Percentiles rank a stretch among this genome's conserved stretches.
These are phyloP conservation scores for Bacidia gigantensis DNA, from an alignment of 495 filamentous ascomycete species.

Conservation along the genomic window DNA sequence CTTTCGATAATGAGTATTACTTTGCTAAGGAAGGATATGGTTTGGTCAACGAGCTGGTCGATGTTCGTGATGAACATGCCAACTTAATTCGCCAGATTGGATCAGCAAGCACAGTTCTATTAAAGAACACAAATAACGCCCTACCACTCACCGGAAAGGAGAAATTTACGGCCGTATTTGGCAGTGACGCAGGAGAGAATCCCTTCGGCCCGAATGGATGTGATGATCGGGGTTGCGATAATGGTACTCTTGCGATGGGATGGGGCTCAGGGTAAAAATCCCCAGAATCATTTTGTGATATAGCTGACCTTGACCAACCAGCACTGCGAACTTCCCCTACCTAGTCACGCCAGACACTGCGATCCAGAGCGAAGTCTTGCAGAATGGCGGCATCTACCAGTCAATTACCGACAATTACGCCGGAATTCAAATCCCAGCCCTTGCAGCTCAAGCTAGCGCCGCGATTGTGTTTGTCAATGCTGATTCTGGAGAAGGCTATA, in stretches of 20 bases:
- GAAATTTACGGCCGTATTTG: slow-evolving; percentile 65
- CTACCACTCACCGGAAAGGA: slow-evolving; percentile 67
- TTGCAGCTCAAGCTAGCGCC: slow-evolving; percentile 54
- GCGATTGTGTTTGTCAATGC: slow-evolving; percentile 84
- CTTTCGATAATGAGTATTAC: slow-evolving; percentile 54
- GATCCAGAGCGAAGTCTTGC: slow-evolving; percentile 56
- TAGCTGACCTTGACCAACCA: too few species aligned
- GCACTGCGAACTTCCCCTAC: slow-evolving; percentile 77
- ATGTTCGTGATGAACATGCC: slow-evolving; percentile 68
- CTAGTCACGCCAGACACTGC: slow-evolving; percentile 77
- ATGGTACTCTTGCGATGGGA: slow-evolving; percentile 81
- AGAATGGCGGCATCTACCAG: slow-evolving; percentile 45
- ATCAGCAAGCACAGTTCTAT: slow-evolving; percentile 64
- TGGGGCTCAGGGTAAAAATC: slow-evolving; percentile 98
- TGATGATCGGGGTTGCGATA: slow-evolving; percentile 65
- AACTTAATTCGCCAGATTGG: slow-evolving; percentile 59
- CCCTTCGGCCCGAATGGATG: slow-evolving; percentile 76
- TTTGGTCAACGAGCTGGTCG: slow-evolving; percentile 66
- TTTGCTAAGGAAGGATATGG: slow-evolving; percentile 38
- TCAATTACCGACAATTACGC: slow-evolving; percentile 67
- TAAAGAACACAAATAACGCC: slow-evolving; percentile 66
- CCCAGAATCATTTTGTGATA: too few species aligned
- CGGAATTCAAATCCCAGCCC: slow-evolving; percentile 39
- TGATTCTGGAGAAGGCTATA: slow-evolving; percentile 76
- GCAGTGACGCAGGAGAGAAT: slow-evolving; percentile 72